Conservation (phyloP, 2,329 filamentous ascomycete genomes). For the Hypocreales sp. region DNA sequence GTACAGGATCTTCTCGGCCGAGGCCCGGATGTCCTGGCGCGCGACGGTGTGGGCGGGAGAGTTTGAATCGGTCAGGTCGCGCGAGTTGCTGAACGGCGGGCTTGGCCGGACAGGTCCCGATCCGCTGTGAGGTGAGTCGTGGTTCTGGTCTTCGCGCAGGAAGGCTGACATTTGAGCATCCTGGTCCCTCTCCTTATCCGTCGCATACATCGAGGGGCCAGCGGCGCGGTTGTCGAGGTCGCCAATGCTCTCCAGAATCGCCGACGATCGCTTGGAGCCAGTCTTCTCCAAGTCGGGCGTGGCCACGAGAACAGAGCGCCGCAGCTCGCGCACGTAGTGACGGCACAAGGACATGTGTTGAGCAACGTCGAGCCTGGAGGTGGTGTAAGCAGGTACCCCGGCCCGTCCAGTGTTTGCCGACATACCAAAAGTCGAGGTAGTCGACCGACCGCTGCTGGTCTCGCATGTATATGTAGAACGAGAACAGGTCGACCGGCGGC, state of each 20-base stretch:
- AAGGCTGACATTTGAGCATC: slow-evolving; percentile 89
- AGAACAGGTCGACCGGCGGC: slow-evolving; percentile 90
- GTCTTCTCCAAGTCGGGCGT: slow-evolving; percentile 80
- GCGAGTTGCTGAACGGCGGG: slow-evolving; percentile 43
- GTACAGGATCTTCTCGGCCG: slow-evolving; percentile 97
- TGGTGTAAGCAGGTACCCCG: slow-evolving; percentile 1
- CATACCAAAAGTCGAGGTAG: slow-evolving; percentile 92
- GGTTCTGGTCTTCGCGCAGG: slow-evolving; percentile 49
- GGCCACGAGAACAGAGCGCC: slow-evolving; percentile 80
- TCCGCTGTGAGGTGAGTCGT: slow-evolving; percentile 41
- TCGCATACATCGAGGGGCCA: slow-evolving; percentile 45
- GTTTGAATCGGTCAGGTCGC: slow-evolving; percentile 56
- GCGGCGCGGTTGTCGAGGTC: slow-evolving; percentile 47
- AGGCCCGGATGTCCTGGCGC: slow-evolving; percentile 80
- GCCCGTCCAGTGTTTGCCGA: background rate
- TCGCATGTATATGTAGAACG: slow-evolving; percentile 99
- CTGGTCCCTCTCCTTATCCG: slow-evolving; percentile 59
- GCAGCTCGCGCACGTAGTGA: slow-evolving; percentile 90
- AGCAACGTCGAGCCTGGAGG: slow-evolving; percentile 87
- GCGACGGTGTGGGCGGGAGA: slow-evolving; percentile 73
- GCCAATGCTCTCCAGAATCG: slow-evolving; percentile 56
- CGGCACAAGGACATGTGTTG: slow-evolving; percentile 97
- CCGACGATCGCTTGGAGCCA: slow-evolving; percentile 72
- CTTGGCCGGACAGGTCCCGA: slow-evolving; percentile 28
- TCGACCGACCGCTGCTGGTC: slow-evolving; percentile 97